phyloP scores from a whole-genome alignment of 495 filamentous ascomycete genomes.

The Penicillium dipodomyicola region DNA sequence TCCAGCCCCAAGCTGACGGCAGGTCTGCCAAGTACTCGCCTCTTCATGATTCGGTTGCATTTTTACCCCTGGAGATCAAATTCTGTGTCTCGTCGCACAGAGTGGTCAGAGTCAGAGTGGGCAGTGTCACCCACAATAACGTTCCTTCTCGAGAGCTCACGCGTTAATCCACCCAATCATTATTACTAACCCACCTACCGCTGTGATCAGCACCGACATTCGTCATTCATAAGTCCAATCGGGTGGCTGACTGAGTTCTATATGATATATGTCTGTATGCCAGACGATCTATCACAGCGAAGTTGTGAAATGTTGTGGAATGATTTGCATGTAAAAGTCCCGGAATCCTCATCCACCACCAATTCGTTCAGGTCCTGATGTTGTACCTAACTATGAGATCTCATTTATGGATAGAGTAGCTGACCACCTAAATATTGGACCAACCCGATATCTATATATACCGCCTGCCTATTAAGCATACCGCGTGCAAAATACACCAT shows the following conservation, averaged over 20 bases:
- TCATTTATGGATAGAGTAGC: background rate
- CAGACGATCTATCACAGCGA: background rate
- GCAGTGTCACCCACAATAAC: background rate
- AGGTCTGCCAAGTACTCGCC: background rate
- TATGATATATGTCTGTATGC: background rate
- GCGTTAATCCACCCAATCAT: conserved; percentile 29
- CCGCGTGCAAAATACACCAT: too few species aligned
- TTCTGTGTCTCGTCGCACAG: background rate
- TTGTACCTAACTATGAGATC: background rate
- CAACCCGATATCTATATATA: too few species aligned
- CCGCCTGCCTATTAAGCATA: too few species aligned
- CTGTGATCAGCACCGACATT: conserved; percentile 28
- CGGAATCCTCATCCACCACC: background rate
- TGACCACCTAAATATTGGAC: background rate
- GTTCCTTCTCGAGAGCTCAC: background rate
- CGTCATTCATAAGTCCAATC: conserved; percentile 20
- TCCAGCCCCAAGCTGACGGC: background rate
- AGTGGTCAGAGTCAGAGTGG: background rate
- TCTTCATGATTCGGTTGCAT: background rate
- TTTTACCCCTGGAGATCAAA: background rate
- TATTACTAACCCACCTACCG: conserved; percentile 1
- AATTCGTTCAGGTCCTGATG: background rate
- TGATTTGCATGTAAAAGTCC: background rate
- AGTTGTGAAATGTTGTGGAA: background rate
- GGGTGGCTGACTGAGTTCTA: background rate